These are phyloP conservation scores for Torulaspora pretoriensis DNA, from an alignment of 1,139 yeast genomes.

Conservation along the genomic window DNA sequence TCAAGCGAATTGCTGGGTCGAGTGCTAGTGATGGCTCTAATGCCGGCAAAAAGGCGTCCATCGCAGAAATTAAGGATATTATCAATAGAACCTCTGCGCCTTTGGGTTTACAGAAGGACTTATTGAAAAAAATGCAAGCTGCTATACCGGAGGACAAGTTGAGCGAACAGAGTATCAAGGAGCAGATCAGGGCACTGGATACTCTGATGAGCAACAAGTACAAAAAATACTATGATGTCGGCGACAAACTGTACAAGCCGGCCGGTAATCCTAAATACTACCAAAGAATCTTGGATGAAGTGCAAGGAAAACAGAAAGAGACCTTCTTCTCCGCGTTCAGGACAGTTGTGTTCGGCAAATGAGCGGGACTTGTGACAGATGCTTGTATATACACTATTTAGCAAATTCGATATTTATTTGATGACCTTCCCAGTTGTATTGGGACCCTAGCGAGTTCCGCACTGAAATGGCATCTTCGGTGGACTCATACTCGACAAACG, in stretches of 20 bases:
- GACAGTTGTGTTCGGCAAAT: constrained; percentile 67
- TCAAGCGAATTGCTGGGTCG: constrained; percentile 45
- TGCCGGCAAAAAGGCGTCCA: constrained; percentile 33
- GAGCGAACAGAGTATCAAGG: constrained; percentile 47
- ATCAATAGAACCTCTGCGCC: constrained; percentile 36
- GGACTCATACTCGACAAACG: constrained; percentile 72
- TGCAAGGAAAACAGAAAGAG: constrained; percentile 72
- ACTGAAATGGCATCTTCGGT: constrained; percentile 49
- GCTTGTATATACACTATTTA: constrained; percentile 19
- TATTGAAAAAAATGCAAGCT: constrained; percentile 38
- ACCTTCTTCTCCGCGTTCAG: constrained; percentile 54
- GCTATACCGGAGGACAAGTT: constrained; percentile 40
- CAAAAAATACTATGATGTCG: constrained; percentile 53
- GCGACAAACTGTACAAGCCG: constrained; percentile 65
- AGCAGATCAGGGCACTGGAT: constrained; percentile 57
- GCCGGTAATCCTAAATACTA: constrained; percentile 73
- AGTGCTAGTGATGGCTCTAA: constrained; percentile 29
- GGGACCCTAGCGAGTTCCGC: constrained; percentile 38
- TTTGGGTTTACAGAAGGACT: constrained; percentile 33
- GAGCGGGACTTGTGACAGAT: constrained; percentile 14
- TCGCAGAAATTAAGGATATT: constrained; percentile 36
- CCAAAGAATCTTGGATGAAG: constrained; percentile 61
- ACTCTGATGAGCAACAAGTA: constrained; percentile 59
- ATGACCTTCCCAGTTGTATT: constrained; percentile 24
- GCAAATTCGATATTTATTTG: constrained; percentile 29